Percentiles rank a stretch among this genome's conserved stretches.
Conservation (phyloP, 192 early-diverging fungal genomes). For the Backusella morwellensis region DNA sequence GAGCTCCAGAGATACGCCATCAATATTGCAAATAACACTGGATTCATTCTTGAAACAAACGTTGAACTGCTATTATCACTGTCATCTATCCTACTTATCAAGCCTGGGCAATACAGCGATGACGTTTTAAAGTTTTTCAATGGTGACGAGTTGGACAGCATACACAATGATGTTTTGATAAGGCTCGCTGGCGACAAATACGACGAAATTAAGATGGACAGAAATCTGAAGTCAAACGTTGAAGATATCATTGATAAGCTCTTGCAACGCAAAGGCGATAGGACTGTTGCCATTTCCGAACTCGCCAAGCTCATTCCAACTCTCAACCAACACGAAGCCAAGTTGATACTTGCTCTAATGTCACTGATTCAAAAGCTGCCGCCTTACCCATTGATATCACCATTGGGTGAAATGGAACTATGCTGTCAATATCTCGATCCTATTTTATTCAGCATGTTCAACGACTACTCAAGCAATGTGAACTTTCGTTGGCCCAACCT, state of each 20-base stretch:
- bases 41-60: background rate
- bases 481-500: background rate
- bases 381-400: background rate
- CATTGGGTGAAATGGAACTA: background rate
- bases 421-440: background rate
- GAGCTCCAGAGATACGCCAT: background rate
- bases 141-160: background rate
- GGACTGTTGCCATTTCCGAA: background rate
- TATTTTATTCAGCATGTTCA: background rate
- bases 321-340: background rate
- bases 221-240: background rate
- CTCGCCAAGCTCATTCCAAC: background rate
- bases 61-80: background rate
- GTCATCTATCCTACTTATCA: background rate
- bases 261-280: background rate
- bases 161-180: background rate
- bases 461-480: background rate
- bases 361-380: background rate
- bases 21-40: background rate
- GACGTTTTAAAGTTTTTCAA: background rate
- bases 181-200: background rate
- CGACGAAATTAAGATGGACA: background rate
- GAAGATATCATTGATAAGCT: background rate
- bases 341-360: background rate
- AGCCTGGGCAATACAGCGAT: background rate